Base-by-base conservation (phyloP, 2,329 filamentous ascomycete genomes). In the Talaromyces sp. region DNA sequence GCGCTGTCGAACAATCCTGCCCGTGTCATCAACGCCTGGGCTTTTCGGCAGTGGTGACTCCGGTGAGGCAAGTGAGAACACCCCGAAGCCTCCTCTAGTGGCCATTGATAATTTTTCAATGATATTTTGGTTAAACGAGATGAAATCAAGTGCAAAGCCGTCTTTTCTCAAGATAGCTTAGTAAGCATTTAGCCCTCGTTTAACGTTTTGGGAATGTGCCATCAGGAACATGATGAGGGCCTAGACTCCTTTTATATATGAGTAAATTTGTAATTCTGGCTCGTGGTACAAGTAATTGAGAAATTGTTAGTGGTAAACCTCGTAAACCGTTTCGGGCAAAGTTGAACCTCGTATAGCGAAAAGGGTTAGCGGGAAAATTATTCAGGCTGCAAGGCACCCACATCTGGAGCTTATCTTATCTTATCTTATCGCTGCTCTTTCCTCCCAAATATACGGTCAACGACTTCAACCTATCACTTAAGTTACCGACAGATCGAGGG, bases 61-160 rank as follows among this genome's bases (percentile, higher is more conserved):
- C 40, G 58, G 58, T 6, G 58, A 61, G 10, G n/a, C 58, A 25
- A 61, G 17, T 5, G 58, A 61, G 43, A 61, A 61, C 8, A 61
- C 43, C 6, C 58, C 43, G 4, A 61, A 61, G 1, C 17, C 7
- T 27, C 25, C 27, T 36, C 11, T 10, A 19, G 45, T 27, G 22
- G 43, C 25, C 58, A 61, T 61, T 61, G 22, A 1, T 49, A 15
- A 27, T 11, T 49, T 3, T 25, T 49, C 45, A 25, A 25, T 49
- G 45, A 49, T 2, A 4, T 49, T 27, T 27, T 27, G 3, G 56
- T 59, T 25, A 27, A 59, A 38, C 40, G 17, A 43, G 17, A n/a
- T 43, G 25, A 29, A 43, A 43, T 27, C n/a, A 5, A 58, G 10
- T 25, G 22, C 13, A 59, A 43, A 11, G 51, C 7, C 25, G 34